These are phyloP conservation scores for Protomyces inouyei DNA, from an alignment of 1,139 yeast genomes.

Conservation along the genomic window DNA sequence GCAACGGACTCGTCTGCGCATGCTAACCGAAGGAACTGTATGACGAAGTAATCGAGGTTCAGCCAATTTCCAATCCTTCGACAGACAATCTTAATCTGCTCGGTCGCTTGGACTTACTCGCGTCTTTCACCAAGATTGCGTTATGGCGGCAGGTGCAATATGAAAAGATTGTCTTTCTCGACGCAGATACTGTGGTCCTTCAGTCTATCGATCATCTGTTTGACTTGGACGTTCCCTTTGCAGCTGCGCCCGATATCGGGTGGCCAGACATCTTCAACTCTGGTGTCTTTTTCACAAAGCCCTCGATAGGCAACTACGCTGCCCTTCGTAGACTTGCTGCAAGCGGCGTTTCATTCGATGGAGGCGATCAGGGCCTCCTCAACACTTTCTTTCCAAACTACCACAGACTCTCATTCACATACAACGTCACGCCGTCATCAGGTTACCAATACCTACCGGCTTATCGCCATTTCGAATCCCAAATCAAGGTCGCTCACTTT, in stretches of 20 bases:
- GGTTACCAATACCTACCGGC: conserved; percentile 84
- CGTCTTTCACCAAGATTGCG: conserved; percentile 67
- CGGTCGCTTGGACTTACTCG: conserved; percentile 67
- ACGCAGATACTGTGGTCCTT: conserved; percentile 73
- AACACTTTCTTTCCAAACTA: conserved; percentile 70
- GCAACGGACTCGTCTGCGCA: not conserved
- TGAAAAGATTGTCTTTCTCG: conserved; percentile 65
- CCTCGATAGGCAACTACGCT: conserved; percentile 48
- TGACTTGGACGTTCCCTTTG: conserved; percentile 37
- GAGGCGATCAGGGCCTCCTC: conserved; percentile 91
- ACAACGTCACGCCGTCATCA: conserved; percentile 79
- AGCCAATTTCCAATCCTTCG: conserved; percentile 33
- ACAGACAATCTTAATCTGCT: conserved; percentile 46
- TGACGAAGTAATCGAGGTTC: conserved; percentile 32
- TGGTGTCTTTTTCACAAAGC: conserved; percentile 70
- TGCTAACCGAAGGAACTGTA: conserved; percentile 25
- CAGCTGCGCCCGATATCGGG: conserved; percentile 87
- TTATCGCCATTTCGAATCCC: conserved; percentile 51
- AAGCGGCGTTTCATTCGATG: conserved; percentile 58
- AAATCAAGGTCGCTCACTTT: conserved; percentile 67
- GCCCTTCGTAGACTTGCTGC: conserved; percentile 45
- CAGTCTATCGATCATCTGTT: conserved; percentile 46
- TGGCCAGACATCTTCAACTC: conserved; percentile 91
- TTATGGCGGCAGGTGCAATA: conserved; percentile 63
- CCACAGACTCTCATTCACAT: conserved; percentile 71